Evolutionary conservation across 1,284 basidiomycete species (phyloP), one percentile per base, ranked within the genome.

Genomic region (Butyriboletus appendiculatus): DNA sequence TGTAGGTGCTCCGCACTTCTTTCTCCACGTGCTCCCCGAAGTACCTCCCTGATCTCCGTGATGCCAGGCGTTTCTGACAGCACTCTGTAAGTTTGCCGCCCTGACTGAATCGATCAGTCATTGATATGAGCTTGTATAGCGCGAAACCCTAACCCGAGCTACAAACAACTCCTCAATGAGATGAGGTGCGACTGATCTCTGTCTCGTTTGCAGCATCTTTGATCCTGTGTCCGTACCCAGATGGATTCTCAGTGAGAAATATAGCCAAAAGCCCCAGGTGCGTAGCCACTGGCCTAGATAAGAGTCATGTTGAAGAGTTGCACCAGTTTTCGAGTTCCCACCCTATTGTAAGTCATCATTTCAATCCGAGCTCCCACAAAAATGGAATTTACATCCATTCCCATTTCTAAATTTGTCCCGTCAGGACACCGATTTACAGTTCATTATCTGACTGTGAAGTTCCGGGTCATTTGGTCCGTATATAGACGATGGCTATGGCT

Each of bases 231-330:
- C 12, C n/a, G 28, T 32, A 4, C 34, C n/a, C 42, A 79, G 88
- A 42, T 73, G 68, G 12, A 84, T 87, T 59, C 72, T 92, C 56
- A 71, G 65, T 38, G 61, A 68, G 48, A 90, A 90, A 68, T 96
- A 95, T 68, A 84, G 80, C 48, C 94, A 96, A 78, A 94, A 93
- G 71, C 93, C 93, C 11, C 90, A 90, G 76, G 76, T 86, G 50
- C 56, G 73, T 63, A 6, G 53, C 58, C 18, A 64, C 61, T 48
- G 6, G 15, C 18, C 15, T 9, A 8, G 26, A 43, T 18, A 20
- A 28, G 11, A 33, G 24, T 5, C 18, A 10, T 38, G 28, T 26
- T 60, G n/a, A 66, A 20, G 24, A 38, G 37, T 34, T 32, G 15
- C 11, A 38, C 16, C 61, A 88, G 82, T 76, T 90, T 35, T 88